phyloP scores from a whole-genome alignment of 805 yeast genomes.

The Saccharomycopsis guyanensis region DNA sequence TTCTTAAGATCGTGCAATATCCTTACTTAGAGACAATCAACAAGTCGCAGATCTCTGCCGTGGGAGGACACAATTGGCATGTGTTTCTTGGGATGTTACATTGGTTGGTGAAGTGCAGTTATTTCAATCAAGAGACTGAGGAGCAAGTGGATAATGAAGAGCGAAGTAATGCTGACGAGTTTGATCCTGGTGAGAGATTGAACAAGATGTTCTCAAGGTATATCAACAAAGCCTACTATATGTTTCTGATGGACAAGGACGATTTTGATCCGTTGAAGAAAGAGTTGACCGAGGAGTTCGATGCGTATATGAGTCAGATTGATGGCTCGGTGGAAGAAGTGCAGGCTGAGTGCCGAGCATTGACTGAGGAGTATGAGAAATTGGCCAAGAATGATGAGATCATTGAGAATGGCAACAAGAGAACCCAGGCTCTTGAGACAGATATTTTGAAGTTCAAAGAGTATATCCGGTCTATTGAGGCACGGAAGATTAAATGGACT shows the following conservation, averaged over 20 bases:
- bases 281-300: conserved; percentile 52
- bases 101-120: conserved; percentile 62
- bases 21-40: conserved; percentile 77
- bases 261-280: conserved; percentile 47
- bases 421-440: conserved; percentile 55
- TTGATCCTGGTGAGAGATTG: conserved; percentile 22
- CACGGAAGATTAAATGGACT: conserved; percentile 61
- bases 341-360: conserved; percentile 32
- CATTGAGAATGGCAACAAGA: conserved; percentile 45
- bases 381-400: conserved; percentile 38
- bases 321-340: conserved; percentile 37
- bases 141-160: conserved; percentile 25
- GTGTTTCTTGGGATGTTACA: conserved; percentile 71
- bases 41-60: conserved; percentile 82
- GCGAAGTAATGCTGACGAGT: conserved; percentile 7
- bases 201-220: conserved; percentile 47
- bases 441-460: conserved; percentile 65
- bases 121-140: conserved; percentile 1
- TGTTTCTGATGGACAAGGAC: conserved; percentile 57
- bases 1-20: conserved; percentile 59
- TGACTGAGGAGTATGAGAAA: conserved; percentile 34
- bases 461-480: conserved; percentile 61
- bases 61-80: conserved; percentile 87
- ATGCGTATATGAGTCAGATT: conserved; percentile 42
- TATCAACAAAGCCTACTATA: conserved; percentile 57